phyloP scores from a whole-genome alignment of 768 basidiomycete genomes.

The Boletus sensibilis region DNA sequence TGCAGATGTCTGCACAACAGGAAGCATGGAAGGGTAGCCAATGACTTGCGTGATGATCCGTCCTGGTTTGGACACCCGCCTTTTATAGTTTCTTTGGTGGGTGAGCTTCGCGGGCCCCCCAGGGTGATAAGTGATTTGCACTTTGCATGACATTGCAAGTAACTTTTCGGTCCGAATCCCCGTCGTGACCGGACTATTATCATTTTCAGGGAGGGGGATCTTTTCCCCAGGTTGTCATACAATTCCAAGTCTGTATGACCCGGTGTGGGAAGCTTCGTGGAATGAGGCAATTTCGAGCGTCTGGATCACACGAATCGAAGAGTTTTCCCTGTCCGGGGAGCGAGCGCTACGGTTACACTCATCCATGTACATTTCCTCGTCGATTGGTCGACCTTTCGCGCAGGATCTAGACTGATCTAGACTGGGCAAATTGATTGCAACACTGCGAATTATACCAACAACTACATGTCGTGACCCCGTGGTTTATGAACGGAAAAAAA shows the following conservation, averaged over 20 bases:
- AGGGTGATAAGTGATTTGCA: no score
- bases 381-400: background rate
- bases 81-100: background rate
- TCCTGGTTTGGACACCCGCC: background rate
- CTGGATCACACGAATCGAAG: background rate
- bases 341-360: no score
- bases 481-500: background rate
- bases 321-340: background rate
- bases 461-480: constrained; percentile 21
- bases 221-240: background rate
- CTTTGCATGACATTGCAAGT: background rate
- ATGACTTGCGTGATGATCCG: background rate
- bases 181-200: background rate
- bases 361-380: background rate
- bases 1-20: background rate
- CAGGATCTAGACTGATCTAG: background rate
- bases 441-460: constrained; percentile 19
- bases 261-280: no score
- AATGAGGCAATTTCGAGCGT: no score
- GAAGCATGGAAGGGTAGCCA: background rate
- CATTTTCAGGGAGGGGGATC: background rate
- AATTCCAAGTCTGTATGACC: background rate
- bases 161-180: no score
- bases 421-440: constrained; percentile 7
- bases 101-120: background rate